Percentiles rank a stretch among this genome's conserved stretches.
phyloP scores from a whole-genome alignment of 2,329 filamentous ascomycete species.

The Fusarium sp. region DNA sequence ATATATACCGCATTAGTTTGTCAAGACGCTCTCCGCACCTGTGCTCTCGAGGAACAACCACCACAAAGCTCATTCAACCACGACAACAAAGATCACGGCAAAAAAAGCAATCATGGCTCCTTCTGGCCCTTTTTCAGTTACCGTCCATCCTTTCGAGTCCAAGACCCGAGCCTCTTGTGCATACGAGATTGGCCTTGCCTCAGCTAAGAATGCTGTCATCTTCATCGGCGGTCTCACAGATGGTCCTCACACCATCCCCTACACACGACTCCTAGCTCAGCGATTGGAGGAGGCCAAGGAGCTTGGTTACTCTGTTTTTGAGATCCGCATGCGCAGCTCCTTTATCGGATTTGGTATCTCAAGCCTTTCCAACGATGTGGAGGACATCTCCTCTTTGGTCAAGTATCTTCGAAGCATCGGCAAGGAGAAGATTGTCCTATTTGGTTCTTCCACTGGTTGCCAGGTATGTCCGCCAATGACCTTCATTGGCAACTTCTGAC shows the following conservation, averaged over 20 bases:
- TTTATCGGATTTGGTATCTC: conserved; percentile 64
- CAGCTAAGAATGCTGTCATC: conserved; percentile 69
- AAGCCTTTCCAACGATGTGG: conserved; percentile 63
- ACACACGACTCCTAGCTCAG: conserved; percentile 61
- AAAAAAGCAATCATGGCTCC: conserved; percentile 39
- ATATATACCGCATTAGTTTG: conserved; percentile 21
- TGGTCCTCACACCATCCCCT: conserved; percentile 74
- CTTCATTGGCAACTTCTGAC: neutral
- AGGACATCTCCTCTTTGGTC: conserved; percentile 65
- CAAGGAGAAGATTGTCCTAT: conserved; percentile 63
- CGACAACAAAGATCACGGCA: neutral
- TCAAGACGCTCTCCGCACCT: neutral
- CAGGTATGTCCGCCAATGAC: conserved; percentile 55
- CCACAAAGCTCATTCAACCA: neutral
- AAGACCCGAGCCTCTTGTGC: conserved; percentile 55
- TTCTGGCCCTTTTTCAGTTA: conserved; percentile 54
- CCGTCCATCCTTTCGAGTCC: conserved; percentile 60
- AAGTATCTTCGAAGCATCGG: conserved; percentile 64
- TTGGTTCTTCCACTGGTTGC: conserved; percentile 70
- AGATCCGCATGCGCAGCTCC: conserved; percentile 66
- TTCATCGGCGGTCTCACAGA: conserved; percentile 79
- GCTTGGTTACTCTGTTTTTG: conserved; percentile 65
- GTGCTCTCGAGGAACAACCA: neutral
- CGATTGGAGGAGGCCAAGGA: conserved; percentile 53
- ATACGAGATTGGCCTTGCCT: conserved; percentile 58